Conservation (phyloP, 2,329 filamentous ascomycete species). For the Colletotrichum abscissum region DNA sequence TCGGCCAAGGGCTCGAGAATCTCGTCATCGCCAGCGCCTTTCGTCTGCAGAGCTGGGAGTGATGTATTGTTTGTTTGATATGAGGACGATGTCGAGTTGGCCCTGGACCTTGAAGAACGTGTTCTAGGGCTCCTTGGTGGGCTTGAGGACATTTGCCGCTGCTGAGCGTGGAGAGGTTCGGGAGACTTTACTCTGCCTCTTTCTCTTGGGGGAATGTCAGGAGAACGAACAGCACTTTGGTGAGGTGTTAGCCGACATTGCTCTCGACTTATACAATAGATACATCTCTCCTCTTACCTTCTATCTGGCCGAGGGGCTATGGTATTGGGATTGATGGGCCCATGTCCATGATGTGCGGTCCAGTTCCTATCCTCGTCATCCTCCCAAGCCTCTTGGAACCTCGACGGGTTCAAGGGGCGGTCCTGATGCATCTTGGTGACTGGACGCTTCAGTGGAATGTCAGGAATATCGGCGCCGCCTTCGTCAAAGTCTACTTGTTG, state of each 20-base stretch:
- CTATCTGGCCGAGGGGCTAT: slow-evolving; percentile 1
- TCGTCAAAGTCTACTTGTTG: slow-evolving; percentile 20
- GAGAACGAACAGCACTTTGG: slow-evolving; percentile 1
- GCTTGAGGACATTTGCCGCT: slow-evolving; percentile 39
- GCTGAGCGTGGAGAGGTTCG: slow-evolving; percentile 35
- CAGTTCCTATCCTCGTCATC: slow-evolving; percentile 31
- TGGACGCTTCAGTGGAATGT: slow-evolving; percentile 39
- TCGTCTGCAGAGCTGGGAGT: slow-evolving; percentile 39
- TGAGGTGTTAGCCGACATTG: neutral
- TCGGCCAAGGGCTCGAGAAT: slow-evolving; percentile 48
- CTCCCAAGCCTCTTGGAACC: slow-evolving; percentile 28
- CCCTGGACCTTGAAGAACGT: slow-evolving; percentile 41
- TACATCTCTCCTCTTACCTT: neutral
- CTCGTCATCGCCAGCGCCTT: slow-evolving; percentile 40
- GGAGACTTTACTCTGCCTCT: slow-evolving; percentile 29
- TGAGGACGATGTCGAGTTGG: slow-evolving; percentile 43
- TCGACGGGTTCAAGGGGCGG: slow-evolving; percentile 12
- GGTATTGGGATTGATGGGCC: slow-evolving; percentile 23
- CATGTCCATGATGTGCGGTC: slow-evolving; percentile 13
- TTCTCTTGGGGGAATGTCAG: slow-evolving; percentile 9
- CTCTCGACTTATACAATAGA: neutral
- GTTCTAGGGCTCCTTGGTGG: slow-evolving; percentile 42
- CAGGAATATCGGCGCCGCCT: slow-evolving; percentile 37
- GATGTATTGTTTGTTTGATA: slow-evolving; percentile 40
- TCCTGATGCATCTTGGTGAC: neutral